Conservation (phyloP, 2,329 filamentous ascomycete genomes). For the Botryotinia calthae region DNA sequence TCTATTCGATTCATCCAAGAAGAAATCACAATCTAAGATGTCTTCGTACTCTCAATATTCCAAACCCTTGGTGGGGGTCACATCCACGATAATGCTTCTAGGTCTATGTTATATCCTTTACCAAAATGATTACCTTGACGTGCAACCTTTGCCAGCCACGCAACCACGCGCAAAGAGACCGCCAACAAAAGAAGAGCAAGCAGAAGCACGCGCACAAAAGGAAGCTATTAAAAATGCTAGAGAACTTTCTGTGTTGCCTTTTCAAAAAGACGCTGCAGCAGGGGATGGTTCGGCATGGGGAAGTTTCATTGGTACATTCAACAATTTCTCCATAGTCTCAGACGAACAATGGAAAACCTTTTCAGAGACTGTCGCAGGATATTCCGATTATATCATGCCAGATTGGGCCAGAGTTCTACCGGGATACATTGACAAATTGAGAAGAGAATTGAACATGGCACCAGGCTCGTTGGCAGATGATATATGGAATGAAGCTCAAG, state of each 20-base stretch:
- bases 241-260: slow-evolving; percentile 32
- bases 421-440: slow-evolving; percentile 75
- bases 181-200: slow-evolving; percentile 26
- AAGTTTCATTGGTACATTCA: slow-evolving; percentile 35
- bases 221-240: slow-evolving; percentile 32
- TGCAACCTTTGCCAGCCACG: slow-evolving; percentile 38
- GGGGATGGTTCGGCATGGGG: slow-evolving; percentile 36
- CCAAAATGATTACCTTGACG: slow-evolving; percentile 30
- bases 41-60: slow-evolving; percentile 19
- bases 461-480: slow-evolving; percentile 87
- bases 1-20: slow-evolving; percentile 25
- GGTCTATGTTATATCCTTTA: slow-evolving; percentile 37
- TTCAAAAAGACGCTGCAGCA: slow-evolving; percentile 25
- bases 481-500: slow-evolving; percentile 88
- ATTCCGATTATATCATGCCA: slow-evolving; percentile 69
- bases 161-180: slow-evolving; percentile 29
- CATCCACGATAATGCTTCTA: slow-evolving; percentile 31
- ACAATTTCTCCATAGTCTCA: slow-evolving; percentile 50
- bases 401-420: slow-evolving; percentile 79
- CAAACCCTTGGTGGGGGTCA: slow-evolving; percentile 28
- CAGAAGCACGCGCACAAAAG: slow-evolving; percentile 26
- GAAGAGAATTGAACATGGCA: slow-evolving; percentile 81
- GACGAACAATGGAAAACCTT: slow-evolving; percentile 55
- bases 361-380: slow-evolving; percentile 51
- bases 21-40: slow-evolving; percentile 27